These are phyloP conservation scores for Camellia oleifera DNA, from an alignment of 179 eudicot genomes.

Conservation along the genomic window DNA sequence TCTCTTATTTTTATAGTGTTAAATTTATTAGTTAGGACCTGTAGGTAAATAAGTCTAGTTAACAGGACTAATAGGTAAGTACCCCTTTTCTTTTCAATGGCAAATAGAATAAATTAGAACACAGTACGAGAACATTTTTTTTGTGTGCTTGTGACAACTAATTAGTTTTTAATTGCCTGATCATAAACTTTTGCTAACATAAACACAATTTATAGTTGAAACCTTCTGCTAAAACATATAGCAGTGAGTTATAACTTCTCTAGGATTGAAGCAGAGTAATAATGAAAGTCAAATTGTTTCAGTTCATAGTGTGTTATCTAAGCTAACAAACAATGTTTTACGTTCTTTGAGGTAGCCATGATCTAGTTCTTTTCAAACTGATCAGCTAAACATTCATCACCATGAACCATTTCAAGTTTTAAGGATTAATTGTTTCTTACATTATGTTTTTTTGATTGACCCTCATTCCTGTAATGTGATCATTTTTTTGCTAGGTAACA, in stretches of 20 bases:
- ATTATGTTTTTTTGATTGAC: slow-evolving; percentile 5
- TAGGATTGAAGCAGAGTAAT: not conserved
- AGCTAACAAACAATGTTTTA: not conserved
- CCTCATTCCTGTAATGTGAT: slow-evolving; percentile 15
- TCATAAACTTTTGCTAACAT: not conserved
- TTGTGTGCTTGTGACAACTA: too few relatives aligned
- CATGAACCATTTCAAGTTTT: too few relatives aligned
- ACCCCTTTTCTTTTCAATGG: too few relatives aligned
- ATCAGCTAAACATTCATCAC: not conserved
- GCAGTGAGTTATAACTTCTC: not conserved
- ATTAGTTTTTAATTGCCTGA: not conserved
- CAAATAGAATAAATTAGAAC: too few relatives aligned
- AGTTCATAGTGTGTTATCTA: not conserved
- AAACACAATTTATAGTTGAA: not conserved
- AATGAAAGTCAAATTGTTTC: not conserved
- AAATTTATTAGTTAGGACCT: too few relatives aligned
- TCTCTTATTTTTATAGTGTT: too few relatives aligned
- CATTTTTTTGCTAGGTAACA: slow-evolving; percentile 55
- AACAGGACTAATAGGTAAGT: too few relatives aligned
- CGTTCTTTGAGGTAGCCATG: not conserved
- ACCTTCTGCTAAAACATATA: not conserved
- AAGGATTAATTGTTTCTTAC: not conserved
- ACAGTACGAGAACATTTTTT: too few relatives aligned
- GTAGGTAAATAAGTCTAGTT: too few relatives aligned
- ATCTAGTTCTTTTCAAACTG: slow-evolving; percentile 4